A percentile compares a stretch with the other conserved stretches of the same genome.
Conservation (phyloP, 371 early-diverging fungal species). For the Funneliformis caledonium region DNA sequence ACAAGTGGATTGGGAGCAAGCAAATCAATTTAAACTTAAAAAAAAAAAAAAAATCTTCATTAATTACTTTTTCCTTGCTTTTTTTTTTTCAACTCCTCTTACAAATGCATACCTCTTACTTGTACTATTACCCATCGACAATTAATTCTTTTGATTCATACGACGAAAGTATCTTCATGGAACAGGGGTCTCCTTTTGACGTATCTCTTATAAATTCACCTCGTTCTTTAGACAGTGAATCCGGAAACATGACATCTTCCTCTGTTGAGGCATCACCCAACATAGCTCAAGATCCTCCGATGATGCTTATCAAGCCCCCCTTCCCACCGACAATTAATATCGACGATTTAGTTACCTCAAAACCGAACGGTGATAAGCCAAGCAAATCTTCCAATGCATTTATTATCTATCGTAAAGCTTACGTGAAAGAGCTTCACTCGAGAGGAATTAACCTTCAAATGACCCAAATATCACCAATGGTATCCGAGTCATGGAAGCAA, state of each 20-base stretch:
- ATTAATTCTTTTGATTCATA: no score
- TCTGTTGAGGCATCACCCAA: not conserved
- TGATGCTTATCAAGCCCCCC: constrained; percentile 1
- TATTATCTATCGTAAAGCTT: constrained; percentile 25
- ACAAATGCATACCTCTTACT: no score
- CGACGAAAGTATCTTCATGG: not conserved
- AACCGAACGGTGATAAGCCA: constrained; percentile 23
- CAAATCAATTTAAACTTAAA: no score
- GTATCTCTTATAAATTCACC: constrained; percentile 10
- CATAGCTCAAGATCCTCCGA: not conserved
- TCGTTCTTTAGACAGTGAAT: constrained; percentile 3
- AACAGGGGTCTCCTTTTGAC: not conserved
- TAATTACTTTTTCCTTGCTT: no score
- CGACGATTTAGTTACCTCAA: constrained; percentile 21
- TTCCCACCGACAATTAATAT: constrained; percentile 19
- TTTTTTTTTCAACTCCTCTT: no score
- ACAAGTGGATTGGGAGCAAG: no score
- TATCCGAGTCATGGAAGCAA: constrained; percentile 29
- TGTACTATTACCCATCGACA: no score
- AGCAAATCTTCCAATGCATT: constrained; percentile 30
- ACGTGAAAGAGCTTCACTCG: constrained; percentile 24
- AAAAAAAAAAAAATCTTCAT: no score
- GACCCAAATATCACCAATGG: constrained; percentile 24
- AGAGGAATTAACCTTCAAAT: constrained; percentile 8
- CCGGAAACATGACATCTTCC: constrained; percentile 4